Conservation (phyloP, 2,329 filamentous ascomycete genomes). For the Colletotrichum musicola region DNA sequence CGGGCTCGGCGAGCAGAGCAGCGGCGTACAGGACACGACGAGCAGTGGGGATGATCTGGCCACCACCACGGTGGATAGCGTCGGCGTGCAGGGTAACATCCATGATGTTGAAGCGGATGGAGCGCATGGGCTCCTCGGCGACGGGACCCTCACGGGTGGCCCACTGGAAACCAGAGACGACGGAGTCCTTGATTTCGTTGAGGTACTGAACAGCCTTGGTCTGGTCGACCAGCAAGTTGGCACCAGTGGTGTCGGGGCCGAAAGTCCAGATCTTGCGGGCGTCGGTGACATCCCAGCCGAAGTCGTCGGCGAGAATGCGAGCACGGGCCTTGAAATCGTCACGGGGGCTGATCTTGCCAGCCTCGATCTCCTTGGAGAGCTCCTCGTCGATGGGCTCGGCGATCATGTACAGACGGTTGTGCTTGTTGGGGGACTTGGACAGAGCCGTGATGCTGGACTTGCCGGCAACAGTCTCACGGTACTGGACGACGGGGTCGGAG, state of each 20-base stretch:
- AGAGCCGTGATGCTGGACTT: constrained; percentile 95
- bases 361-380: constrained; percentile 89
- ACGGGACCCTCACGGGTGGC: constrained; percentile 97
- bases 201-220: constrained; percentile 99
- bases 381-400: constrained; percentile 94
- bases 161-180: constrained; percentile 99
- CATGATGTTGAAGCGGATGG: constrained; percentile 97
- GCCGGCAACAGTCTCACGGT: constrained; percentile 92
- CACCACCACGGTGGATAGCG: constrained; percentile 99
- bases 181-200: constrained; percentile 99
- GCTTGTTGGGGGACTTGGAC: constrained; percentile 99
- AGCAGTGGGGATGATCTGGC: constrained; percentile 97
- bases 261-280: constrained; percentile 99
- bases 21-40: constrained; percentile 98
- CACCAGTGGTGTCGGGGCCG: constrained; percentile 95
- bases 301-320: constrained; percentile 94
- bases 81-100: constrained; percentile 99
- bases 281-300: constrained; percentile 99
- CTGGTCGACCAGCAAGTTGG: constrained; percentile 99
- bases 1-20: constrained; percentile 89
- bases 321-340: constrained; percentile 99
- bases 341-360: constrained; percentile 91
- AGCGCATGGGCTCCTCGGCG: constrained; percentile 98
- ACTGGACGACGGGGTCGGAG: constrained; percentile 97
- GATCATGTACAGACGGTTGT: constrained; percentile 99